Percentiles rank a stretch among this genome's conserved stretches.
These are phyloP conservation scores for Bryopsis sp. DNA, from an alignment of 139 green algal species.

Conservation along the genomic window DNA sequence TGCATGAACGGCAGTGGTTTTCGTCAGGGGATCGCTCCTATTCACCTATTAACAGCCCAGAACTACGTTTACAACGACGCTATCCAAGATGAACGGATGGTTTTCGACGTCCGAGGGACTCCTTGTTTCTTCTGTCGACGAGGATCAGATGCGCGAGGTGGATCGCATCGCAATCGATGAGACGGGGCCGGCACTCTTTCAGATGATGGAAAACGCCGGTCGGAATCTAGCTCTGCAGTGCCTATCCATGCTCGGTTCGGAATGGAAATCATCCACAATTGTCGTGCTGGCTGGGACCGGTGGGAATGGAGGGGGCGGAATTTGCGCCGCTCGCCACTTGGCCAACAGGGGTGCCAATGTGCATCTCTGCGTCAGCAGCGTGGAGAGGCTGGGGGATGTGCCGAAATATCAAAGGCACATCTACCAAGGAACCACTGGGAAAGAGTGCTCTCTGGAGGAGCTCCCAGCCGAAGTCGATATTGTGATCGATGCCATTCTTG, in stretches of 20 bases:
- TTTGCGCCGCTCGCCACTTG: not conserved
- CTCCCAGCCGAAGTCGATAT: not conserved
- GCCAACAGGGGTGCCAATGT: not conserved
- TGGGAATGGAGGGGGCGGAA: not conserved
- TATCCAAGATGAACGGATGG: no score
- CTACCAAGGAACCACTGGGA: not conserved
- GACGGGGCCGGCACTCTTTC: not conserved
- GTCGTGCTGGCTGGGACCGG: not conserved
- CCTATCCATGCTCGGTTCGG: not conserved
- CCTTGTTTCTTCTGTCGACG: not conserved
- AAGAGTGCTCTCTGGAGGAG: not conserved
- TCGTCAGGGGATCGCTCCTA: no score
- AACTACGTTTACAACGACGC: no score
- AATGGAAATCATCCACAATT: not conserved
- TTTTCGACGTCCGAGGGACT: not conserved
- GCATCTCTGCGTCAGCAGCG: not conserved
- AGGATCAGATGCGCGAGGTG: not conserved
- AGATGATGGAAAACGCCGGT: slow-evolving; percentile 4
- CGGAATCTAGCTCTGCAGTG: not conserved
- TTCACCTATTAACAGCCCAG: no score
- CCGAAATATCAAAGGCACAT: not conserved
- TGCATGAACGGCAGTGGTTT: no score
- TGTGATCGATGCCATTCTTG: not conserved
- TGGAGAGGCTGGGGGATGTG: not conserved
- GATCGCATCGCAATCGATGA: not conserved